A percentile compares a stretch with the other conserved stretches of the same genome.
Evolutionary conservation across 257 asterid species (phyloP).

Genomic region (Mitragyna speciosa): DNA sequence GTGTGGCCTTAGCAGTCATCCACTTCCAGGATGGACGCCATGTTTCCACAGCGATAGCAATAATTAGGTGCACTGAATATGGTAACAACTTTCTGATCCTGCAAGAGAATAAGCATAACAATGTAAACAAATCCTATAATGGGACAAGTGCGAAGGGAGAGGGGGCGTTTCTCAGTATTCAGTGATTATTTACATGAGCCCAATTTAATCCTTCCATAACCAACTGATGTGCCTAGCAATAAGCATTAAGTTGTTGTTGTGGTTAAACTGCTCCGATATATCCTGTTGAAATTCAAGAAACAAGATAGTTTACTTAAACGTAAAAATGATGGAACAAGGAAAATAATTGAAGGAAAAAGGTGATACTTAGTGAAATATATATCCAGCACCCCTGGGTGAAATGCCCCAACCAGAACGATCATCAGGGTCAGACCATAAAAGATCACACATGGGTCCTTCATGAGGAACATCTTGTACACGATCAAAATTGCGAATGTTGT

Average conservation of each 20-base stretch:
- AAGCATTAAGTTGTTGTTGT: slow-evolving; percentile 67
- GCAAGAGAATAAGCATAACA: slow-evolving; percentile 25
- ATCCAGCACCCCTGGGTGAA: slow-evolving; percentile 91
- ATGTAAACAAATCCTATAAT: not conserved
- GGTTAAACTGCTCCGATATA: slow-evolving; percentile 82
- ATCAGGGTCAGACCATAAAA: slow-evolving; percentile 87
- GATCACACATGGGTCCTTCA: slow-evolving; percentile 89
- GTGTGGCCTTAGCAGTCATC: slow-evolving; percentile 69
- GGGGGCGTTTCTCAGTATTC: not conserved
- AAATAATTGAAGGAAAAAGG: slow-evolving; percentile 12
- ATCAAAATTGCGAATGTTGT: slow-evolving; percentile 66
- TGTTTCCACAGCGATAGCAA: slow-evolving; percentile 86
- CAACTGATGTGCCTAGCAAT: slow-evolving; percentile 84
- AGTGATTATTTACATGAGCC: slow-evolving; percentile 61
- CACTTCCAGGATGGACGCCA: slow-evolving; percentile 84
- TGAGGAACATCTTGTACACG: slow-evolving; percentile 94
- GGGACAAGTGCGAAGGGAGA: not conserved
- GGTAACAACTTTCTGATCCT: slow-evolving; percentile 87
- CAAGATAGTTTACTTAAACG: not conserved
- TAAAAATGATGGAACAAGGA: not conserved
- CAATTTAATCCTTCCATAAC: slow-evolving; percentile 91
- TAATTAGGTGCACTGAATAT: slow-evolving; percentile 86
- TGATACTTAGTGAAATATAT: slow-evolving; percentile 76
- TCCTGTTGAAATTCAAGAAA: slow-evolving; percentile 48
- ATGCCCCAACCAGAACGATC: slow-evolving; percentile 90